Base-by-base conservation (phyloP, 805 yeast species). In the Pichia membranifaciens region DNA sequence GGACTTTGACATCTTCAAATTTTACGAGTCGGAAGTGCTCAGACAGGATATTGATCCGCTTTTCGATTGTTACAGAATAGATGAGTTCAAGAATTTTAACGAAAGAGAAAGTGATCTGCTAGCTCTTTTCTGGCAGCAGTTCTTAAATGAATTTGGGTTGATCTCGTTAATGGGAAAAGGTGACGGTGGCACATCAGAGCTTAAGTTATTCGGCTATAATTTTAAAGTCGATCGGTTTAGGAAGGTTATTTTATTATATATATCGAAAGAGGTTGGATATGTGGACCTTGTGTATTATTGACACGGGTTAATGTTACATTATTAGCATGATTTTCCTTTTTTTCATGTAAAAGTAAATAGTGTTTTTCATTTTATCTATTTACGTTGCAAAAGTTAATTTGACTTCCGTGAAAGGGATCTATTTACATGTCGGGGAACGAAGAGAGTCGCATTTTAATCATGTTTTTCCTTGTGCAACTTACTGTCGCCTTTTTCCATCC, bases 151-250 rank as follows among this genome's bases (percentile, higher is more conserved):
- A 33, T 49, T 47, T 41, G 33, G 39, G 21, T 34, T 58, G 2
- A 35, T 44, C 15, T 41, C 51, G 20, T 32, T 57, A 7, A 13
- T 38, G n/a, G 31, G 23, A 3, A 25, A 45, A 13, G 8, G 20
- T 12, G 21, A 37, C 16, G 3, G 21, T n/a, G 49, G 44, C 15
- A 29, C 37, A 6, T 42, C 45, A 15, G 46, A 44, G 2, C 43
- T 60, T 43, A 59, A 60, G 38, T 43, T 62, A 13, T 57, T 54
- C 35, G 67, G 65, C 3, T 59, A 54, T 47, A 58, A 56, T 39
- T 61, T 62, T 42, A 56, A 52, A 28, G 48, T 51, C 13, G 32
- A 50, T n/a, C 46, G 44, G 13, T 15, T 13, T 3, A 44, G 52
- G 13, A 54, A 49, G 38, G 40, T 59, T 8, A 52, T 62, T 8